Evolutionary conservation across 1,284 basidiomycete genomes (phyloP).

Genomic region (Trichosporon ovoides): DNA sequence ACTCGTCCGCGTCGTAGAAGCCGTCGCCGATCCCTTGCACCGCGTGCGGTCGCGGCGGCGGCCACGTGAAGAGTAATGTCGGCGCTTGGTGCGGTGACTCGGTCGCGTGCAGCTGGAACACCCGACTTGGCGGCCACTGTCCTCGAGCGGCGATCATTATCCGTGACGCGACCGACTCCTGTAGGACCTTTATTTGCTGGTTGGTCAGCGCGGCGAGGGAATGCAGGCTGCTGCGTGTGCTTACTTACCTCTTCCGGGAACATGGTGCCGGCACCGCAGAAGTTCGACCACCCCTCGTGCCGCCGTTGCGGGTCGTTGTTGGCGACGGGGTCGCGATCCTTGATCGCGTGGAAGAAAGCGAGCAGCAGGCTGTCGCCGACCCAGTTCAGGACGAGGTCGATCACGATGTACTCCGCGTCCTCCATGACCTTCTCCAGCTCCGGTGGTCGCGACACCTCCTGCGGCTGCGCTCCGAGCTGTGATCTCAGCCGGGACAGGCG

Average conservation of each 20-base stretch:
- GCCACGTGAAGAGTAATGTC: constrained; percentile 75
- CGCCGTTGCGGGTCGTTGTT: constrained; percentile 70
- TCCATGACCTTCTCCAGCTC: constrained; percentile 65
- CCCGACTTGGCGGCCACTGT: constrained; percentile 38
- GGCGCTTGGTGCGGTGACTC: constrained; percentile 19
- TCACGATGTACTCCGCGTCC: constrained; percentile 75
- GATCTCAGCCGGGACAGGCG: constrained; percentile 50
- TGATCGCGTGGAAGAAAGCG: constrained; percentile 87
- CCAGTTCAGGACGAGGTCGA: constrained; percentile 92
- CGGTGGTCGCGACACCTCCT: constrained; percentile 37
- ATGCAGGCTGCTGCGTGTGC: constrained; percentile 28
- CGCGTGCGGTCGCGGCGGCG: constrained; percentile 52
- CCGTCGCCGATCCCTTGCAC: constrained; percentile 50
- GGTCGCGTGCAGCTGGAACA: constrained; percentile 46
- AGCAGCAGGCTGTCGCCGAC: constrained; percentile 81
- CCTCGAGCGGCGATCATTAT: constrained; percentile 27
- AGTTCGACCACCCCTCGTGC: constrained; percentile 85
- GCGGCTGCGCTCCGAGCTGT: constrained; percentile 48
- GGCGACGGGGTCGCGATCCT: constrained; percentile 54
- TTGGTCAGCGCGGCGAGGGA: constrained; percentile 1
- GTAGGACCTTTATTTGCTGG: constrained; percentile 35
- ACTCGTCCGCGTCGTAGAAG: constrained; percentile 70
- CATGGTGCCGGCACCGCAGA: constrained; percentile 71
- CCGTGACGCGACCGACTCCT: constrained; percentile 25
- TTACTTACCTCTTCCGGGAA: constrained; percentile 45